phyloP scores from a whole-genome alignment of 1,284 basidiomycete genomes.

The Tremellales sp. region DNA sequence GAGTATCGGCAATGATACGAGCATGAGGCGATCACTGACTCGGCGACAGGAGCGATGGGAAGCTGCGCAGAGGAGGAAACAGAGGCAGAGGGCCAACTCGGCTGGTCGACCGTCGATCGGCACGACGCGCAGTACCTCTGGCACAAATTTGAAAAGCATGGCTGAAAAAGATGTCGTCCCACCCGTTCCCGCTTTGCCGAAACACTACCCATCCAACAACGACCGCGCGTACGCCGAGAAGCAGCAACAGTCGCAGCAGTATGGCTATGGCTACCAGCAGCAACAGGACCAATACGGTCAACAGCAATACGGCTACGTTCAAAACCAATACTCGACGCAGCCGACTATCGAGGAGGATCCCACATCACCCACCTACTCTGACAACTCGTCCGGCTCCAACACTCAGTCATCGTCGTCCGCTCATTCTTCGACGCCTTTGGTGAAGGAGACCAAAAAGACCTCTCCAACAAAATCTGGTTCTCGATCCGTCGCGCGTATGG shows the following conservation, averaged over 20 bases:
- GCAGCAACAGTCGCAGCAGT: conserved; percentile 3
- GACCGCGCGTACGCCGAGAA: conserved; percentile 4
- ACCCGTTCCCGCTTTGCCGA: conserved; percentile 16
- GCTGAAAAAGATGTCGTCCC: conserved; percentile 20
- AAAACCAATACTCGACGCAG: conserved; percentile 19
- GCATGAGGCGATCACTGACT: not conserved
- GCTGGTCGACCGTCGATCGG: conserved; percentile 19
- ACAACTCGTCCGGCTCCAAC: not conserved
- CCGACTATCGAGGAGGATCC: conserved; percentile 4
- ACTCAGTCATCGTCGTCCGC: not conserved
- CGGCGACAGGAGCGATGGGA: conserved; percentile 25
- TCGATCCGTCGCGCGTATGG: conserved; percentile 26
- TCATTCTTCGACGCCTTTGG: not conserved
- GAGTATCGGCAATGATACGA: conserved; percentile 6
- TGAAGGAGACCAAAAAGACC: conserved; percentile 3
- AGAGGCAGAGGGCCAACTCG: conserved; percentile 14
- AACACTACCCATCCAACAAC: conserved; percentile 3
- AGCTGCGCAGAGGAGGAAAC: conserved; percentile 20
- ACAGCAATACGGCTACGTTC: not conserved
- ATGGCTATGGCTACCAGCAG: conserved; percentile 6
- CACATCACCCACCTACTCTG: not conserved
- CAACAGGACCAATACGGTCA: not conserved
- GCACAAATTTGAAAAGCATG: conserved; percentile 16
- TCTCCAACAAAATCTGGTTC: conserved; percentile 2
- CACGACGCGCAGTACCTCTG: conserved; percentile 9